A percentile compares a stretch with the other conserved stretches of the same genome.
phyloP scores from a whole-genome alignment of 2,329 filamentous ascomycete genomes.

The Aphanocladium album region DNA sequence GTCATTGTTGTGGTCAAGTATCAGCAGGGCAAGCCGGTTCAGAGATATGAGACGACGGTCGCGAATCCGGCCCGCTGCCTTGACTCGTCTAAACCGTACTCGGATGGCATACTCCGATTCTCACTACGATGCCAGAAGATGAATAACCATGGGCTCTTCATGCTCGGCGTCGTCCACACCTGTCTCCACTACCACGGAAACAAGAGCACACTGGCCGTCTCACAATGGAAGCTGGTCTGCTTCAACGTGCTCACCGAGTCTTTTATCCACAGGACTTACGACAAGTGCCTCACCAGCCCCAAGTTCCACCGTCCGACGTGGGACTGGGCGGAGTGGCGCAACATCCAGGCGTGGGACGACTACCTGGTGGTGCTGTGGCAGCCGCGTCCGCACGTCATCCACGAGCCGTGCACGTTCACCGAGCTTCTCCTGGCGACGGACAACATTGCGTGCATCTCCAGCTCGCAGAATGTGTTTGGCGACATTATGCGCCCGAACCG shows the following conservation, averaged over 20 bases:
- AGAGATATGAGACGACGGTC: conserved; percentile 4
- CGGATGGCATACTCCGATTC: conserved; percentile 5
- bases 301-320: conserved; percentile 10
- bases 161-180: conserved; percentile 2
- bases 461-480: not conserved
- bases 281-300: conserved; percentile 8
- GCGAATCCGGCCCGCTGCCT: conserved; percentile 1
- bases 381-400: conserved; percentile 12
- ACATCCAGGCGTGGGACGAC: conserved; percentile 13
- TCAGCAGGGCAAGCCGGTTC: not conserved
- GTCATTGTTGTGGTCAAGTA: conserved; percentile 10
- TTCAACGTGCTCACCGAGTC: conserved; percentile 13
- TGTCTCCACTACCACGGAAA: conserved; percentile 4
- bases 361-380: conserved; percentile 14
- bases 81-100: not conserved
- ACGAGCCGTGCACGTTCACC: conserved; percentile 12
- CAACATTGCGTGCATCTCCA: conserved; percentile 3
- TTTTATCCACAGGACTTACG: not conserved
- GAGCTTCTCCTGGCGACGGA: conserved; percentile 8
- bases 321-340: conserved; percentile 13
- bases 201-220: conserved; percentile 2
- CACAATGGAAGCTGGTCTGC: conserved; percentile 5
- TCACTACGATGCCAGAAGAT: conserved; percentile 11
- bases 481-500: not conserved
- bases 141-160: conserved; percentile 11